phyloP scores from a whole-genome alignment of 208 protist species.

The Vickermania ingenoplastis region DNA sequence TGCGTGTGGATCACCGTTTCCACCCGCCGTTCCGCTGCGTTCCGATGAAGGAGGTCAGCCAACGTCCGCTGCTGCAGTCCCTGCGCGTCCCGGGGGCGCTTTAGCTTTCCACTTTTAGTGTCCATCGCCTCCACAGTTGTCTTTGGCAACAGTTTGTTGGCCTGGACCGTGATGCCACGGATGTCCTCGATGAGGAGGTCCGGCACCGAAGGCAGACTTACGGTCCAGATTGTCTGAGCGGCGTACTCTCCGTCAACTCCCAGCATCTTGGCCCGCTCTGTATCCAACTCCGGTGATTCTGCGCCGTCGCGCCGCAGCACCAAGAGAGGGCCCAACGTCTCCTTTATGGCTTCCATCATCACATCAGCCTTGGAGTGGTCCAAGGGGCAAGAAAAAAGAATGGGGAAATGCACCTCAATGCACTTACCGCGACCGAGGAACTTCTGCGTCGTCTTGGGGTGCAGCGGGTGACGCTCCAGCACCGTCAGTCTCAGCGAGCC shows the following conservation, averaged over 20 bases:
- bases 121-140: too few relatives aligned
- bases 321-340: constrained; percentile 34
- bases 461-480: constrained; percentile 71
- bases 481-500: constrained; percentile 54
- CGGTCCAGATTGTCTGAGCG: constrained; percentile 41
- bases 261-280: constrained; percentile 30
- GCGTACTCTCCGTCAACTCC: constrained; percentile 18
- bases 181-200: constrained; percentile 73
- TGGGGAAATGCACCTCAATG: constrained; percentile 63
- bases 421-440: constrained; percentile 81
- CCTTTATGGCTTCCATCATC: constrained; percentile 36
- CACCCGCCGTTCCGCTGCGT: background rate
- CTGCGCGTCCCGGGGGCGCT: too few relatives aligned
- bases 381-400: constrained; percentile 42
- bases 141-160: too few relatives aligned
- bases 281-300: constrained; percentile 19
- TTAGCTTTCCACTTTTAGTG: too few relatives aligned
- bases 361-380: constrained; percentile 14
- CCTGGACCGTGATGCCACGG: constrained; percentile 77
- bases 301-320: constrained; percentile 23
- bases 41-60: too few relatives aligned
- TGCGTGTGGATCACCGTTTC: background rate
- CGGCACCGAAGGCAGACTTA: constrained; percentile 22
- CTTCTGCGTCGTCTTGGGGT: constrained; percentile 69
- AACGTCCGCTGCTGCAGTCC: too few relatives aligned